These are phyloP conservation scores for Suhomyces emberorum DNA, from an alignment of 805 yeast genomes.

Conservation along the genomic window DNA sequence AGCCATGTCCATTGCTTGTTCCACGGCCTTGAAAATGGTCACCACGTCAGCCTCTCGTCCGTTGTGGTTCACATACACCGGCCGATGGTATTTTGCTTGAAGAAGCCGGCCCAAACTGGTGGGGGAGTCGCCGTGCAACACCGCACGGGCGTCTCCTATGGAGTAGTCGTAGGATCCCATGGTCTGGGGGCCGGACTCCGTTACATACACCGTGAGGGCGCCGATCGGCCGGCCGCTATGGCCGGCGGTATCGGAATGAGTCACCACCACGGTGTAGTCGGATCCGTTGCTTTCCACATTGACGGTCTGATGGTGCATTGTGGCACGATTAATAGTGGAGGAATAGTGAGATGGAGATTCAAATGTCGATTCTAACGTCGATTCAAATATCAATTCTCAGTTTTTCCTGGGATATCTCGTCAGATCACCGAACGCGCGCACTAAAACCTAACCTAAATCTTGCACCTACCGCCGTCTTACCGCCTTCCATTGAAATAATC, in stretches of 20 bases:
- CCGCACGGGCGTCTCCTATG: conserved; percentile 22
- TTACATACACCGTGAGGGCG: conserved; percentile 31
- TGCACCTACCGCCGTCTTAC: no score
- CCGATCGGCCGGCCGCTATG: conserved; percentile 9
- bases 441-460: no score
- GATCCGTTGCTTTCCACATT: conserved; percentile 7
- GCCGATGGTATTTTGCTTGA: conserved; percentile 21
- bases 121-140: conserved; percentile 14
- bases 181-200: conserved; percentile 17
- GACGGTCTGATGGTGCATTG: conserved; percentile 10
- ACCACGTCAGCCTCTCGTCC: conserved; percentile 15
- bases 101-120: conserved; percentile 22
- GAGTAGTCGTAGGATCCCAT: conserved; percentile 32
- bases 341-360: no score
- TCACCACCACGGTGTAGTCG: conserved; percentile 15
- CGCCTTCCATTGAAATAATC: no score
- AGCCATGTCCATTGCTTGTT: no score
- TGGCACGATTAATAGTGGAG: no score
- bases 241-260: no score
- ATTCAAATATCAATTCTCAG: no score
- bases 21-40: conserved; percentile 7
- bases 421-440: no score
- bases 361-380: no score
- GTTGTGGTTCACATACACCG: conserved; percentile 30
- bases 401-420: no score